These are phyloP conservation scores for Cyanidioschyzon merolae DNA, from an alignment of 23 red algal genomes.

Conservation along the genomic window DNA sequence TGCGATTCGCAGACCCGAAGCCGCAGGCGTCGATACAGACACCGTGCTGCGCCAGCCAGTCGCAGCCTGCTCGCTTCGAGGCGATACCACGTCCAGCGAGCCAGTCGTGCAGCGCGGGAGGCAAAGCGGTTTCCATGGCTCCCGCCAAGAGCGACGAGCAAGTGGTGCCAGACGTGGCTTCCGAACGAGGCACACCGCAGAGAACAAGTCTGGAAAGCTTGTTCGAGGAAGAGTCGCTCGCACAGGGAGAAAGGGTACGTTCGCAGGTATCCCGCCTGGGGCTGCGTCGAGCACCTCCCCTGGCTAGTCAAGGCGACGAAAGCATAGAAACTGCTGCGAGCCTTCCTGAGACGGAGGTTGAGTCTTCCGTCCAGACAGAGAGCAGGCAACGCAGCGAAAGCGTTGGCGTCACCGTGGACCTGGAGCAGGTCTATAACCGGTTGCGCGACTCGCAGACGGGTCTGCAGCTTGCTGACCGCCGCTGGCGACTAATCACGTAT, in stretches of 20 bases:
- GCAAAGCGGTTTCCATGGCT: neutral
- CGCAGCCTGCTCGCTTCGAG: no score
- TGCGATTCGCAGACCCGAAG: no score
- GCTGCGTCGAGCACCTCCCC: neutral
- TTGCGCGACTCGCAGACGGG: slow-evolving; percentile 64
- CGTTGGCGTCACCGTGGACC: slow-evolving; percentile 48
- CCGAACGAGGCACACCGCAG: neutral
- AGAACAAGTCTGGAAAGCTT: neutral
- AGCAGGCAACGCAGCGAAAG: neutral
- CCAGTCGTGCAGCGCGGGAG: no score
- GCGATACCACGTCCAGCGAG: no score
- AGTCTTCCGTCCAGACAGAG: neutral
- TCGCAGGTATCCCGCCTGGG: neutral
- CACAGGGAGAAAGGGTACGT: neutral
- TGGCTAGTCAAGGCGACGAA: neutral
- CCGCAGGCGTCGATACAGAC: no score
- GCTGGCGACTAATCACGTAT: slow-evolving; percentile 71
- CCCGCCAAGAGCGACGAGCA: slow-evolving; percentile 6
- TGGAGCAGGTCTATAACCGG: slow-evolving; percentile 54
- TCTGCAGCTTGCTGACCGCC: slow-evolving; percentile 53
- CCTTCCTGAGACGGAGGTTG: neutral
- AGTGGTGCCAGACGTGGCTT: slow-evolving; percentile 20
- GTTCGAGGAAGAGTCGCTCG: neutral
- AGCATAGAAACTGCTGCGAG: neutral
- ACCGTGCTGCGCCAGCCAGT: no score